These are phyloP conservation scores for Davidsoniella virescens DNA, from an alignment of 2,329 filamentous ascomycete species.

Conservation along the genomic window DNA sequence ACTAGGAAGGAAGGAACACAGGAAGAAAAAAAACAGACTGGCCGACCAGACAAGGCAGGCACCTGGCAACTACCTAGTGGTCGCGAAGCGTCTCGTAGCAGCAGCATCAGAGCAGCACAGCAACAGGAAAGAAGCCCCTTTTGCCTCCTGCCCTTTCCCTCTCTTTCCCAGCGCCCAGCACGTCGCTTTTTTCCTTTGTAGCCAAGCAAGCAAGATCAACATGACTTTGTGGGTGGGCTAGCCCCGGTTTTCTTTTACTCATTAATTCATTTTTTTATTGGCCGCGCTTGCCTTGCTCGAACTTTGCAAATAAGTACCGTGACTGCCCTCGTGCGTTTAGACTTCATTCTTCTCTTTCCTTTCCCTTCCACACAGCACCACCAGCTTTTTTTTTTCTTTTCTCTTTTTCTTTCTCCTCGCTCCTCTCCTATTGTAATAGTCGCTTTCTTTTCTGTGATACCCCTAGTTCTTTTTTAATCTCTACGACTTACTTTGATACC, in stretches of 20 bases:
- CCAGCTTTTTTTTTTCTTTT: constrained; percentile 21
- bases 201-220: no score
- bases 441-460: constrained; percentile 23
- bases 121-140: constrained; percentile 1
- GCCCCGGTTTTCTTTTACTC: background rate
- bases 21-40: background rate
- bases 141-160: constrained; percentile 7
- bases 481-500: constrained; percentile 13
- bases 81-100: background rate
- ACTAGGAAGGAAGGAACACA: background rate
- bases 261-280: no score
- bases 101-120: background rate
- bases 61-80: background rate
- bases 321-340: constrained; percentile 21
- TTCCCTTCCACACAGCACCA: constrained; percentile 16
- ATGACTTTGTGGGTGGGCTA: no score
- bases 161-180: background rate
- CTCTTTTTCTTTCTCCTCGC: constrained; percentile 34
- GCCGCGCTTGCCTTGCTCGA: background rate
- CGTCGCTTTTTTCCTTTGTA: background rate
- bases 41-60: background rate
- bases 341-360: constrained; percentile 22
- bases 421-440: constrained; percentile 23
- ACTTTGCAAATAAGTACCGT: constrained; percentile 26
- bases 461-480: constrained; percentile 16